Conservation (phyloP, 495 filamentous ascomycete genomes). For the Tuber borchii region DNA sequence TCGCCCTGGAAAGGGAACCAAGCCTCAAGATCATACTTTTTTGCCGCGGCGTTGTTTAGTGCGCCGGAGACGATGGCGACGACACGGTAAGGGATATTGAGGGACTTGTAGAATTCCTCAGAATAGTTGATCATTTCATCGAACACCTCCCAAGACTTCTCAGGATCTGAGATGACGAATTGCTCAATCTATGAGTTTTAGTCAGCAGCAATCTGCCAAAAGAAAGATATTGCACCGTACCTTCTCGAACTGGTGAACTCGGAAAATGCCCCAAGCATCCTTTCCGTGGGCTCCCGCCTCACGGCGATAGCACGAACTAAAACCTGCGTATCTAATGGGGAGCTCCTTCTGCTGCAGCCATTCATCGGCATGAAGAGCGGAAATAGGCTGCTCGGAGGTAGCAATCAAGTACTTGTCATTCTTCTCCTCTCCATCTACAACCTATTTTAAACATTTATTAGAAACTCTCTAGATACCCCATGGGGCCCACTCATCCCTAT, state of each 20-base stretch:
- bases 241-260: constrained; percentile 98
- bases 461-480: neutral
- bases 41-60: constrained; percentile 84
- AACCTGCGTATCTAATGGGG: constrained; percentile 83
- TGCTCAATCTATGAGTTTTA: constrained; percentile 64
- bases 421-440: constrained; percentile 74
- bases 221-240: constrained; percentile 41
- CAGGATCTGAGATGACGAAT: constrained; percentile 88
- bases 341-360: constrained; percentile 82
- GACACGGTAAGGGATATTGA: constrained; percentile 81
- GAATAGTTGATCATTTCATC: constrained; percentile 83
- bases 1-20: constrained; percentile 96
- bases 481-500: neutral
- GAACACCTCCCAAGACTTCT: constrained; percentile 89
- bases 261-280: constrained; percentile 97
- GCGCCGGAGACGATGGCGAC: constrained; percentile 92
- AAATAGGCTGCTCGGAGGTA: constrained; percentile 91
- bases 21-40: constrained; percentile 94
- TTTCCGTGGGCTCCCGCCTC: constrained; percentile 88
- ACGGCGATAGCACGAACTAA: constrained; percentile 89
- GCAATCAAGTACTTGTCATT: constrained; percentile 97
- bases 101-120: constrained; percentile 89
- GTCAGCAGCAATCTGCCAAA: constrained; percentile 7
- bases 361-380: constrained; percentile 83
- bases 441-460: constrained; percentile 34